Conservation (phyloP, 495 filamentous ascomycete genomes). For the Lophium mytilinum region DNA sequence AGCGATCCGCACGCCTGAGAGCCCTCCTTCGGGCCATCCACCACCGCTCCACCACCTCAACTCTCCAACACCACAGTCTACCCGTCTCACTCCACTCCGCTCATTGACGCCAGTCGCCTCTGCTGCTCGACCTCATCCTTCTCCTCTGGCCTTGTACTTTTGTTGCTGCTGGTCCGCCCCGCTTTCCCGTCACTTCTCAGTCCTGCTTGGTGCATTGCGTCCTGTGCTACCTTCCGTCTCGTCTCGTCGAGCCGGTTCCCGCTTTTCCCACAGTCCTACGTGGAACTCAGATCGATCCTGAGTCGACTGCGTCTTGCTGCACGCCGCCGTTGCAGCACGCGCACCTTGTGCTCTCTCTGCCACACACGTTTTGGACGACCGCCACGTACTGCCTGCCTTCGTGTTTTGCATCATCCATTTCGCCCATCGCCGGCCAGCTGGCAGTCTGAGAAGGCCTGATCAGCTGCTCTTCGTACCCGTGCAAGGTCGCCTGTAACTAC, state of each 20-base stretch:
- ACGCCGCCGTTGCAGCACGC: conserved; percentile 2
- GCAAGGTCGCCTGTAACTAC: conserved; percentile 2
- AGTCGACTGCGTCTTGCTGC: conserved; percentile 11
- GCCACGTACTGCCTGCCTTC: background rate
- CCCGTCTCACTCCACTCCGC: background rate
- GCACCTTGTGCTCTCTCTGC: conserved; percentile 5
- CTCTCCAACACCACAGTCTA: background rate
- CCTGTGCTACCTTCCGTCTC: conserved; percentile 1
- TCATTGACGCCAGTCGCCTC: background rate
- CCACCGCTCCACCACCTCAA: background rate
- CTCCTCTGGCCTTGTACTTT: background rate
- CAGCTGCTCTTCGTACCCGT: conserved; percentile 9
- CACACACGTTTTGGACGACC: conserved; percentile 14
- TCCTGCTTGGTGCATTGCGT: background rate
- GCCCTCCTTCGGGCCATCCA: background rate
- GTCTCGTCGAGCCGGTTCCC: background rate
- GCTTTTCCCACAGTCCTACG: background rate
- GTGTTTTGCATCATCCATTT: background rate
- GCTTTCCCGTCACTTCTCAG: background rate
- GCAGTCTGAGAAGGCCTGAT: conserved; percentile 14
- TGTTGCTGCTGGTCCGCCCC: background rate
- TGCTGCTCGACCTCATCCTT: background rate
- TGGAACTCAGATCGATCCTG: conserved; percentile 5
- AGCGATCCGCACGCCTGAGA: background rate
- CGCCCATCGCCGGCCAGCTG: background rate